Evolutionary conservation across 345 rosid genomes (phyloP).

Genomic region (Zanthoxylum bungeanum): DNA sequence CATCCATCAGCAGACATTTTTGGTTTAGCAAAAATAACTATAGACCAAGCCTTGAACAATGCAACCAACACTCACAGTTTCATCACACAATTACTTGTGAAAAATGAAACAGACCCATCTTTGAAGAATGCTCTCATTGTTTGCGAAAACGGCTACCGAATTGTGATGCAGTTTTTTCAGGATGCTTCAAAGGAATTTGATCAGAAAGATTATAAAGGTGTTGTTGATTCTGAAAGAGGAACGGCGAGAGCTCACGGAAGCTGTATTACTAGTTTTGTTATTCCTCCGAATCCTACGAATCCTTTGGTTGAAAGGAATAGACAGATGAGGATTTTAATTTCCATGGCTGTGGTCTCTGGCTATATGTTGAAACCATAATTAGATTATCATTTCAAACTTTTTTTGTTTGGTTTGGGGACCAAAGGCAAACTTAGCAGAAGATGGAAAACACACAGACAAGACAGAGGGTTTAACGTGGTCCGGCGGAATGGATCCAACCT

Average conservation of each 20-base stretch:
- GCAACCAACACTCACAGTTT: neutral
- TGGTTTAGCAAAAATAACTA: neutral
- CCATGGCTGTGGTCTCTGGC: neutral
- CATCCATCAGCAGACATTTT: neutral
- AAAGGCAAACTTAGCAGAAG: no score
- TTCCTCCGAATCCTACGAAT: neutral
- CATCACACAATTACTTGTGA: neutral
- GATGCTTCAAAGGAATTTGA: neutral
- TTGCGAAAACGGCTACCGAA: neutral
- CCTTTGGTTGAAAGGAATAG: neutral
- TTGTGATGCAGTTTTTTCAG: neutral
- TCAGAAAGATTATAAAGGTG: neutral
- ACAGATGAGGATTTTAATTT: neutral
- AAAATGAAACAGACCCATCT: neutral
- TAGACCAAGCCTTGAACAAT: neutral
- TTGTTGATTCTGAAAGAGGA: neutral
- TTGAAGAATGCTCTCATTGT: neutral
- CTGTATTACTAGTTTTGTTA: neutral
- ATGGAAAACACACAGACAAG: no score
- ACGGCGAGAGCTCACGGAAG: neutral
- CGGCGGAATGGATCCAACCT: no score
- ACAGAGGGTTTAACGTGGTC: no score
- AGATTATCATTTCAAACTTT: no score
- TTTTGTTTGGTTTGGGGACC: no score
- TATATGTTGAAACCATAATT: neutral